These are phyloP conservation scores for Diplodia sapinea DNA, from an alignment of 2,329 filamentous ascomycete species.

Conservation along the genomic window DNA sequence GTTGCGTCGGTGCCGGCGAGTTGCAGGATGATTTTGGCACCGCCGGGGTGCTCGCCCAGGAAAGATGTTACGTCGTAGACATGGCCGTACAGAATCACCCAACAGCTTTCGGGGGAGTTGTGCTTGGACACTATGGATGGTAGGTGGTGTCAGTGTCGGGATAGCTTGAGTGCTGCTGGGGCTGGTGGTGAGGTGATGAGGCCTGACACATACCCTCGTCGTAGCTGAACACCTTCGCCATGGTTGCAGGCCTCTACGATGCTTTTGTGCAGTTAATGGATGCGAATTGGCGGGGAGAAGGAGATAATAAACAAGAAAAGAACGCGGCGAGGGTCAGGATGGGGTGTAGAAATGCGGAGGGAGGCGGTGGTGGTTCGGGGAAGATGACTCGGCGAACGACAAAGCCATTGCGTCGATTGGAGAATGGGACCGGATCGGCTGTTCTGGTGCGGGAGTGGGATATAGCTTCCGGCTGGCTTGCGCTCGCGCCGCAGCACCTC, in stretches of 20 bases:
- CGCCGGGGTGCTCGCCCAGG: constrained; percentile 87
- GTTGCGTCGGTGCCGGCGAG: constrained; percentile 96
- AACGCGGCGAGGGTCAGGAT: background rate
- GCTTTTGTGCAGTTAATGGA: background rate
- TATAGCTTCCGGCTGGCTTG: constrained; percentile 26
- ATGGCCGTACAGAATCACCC: constrained; percentile 88
- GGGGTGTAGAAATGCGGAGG: constrained; percentile 13
- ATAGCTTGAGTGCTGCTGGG: background rate
- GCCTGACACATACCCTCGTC: constrained; percentile 61
- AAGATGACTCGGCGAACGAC: constrained; percentile 17
- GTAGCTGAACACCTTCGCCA: constrained; percentile 71
- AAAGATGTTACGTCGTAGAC: constrained; percentile 92
- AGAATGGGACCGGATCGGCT: constrained; percentile 23
- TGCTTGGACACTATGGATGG: constrained; percentile 67
- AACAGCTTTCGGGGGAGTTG: constrained; percentile 81
- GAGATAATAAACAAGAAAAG: background rate
- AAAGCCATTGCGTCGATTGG: constrained; percentile 29
- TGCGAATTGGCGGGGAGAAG: background rate
- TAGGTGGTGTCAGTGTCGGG: constrained; percentile 58
- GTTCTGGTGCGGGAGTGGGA: constrained; percentile 28
- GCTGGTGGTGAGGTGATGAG: constrained; percentile 11
- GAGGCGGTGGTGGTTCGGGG: constrained; percentile 9
- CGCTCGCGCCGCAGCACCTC: background rate
- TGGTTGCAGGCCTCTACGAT: constrained; percentile 40
- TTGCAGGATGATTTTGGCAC: constrained; percentile 91